phyloP scores from a whole-genome alignment of 371 early-diverging fungal species.

The Mucor sp. region DNA sequence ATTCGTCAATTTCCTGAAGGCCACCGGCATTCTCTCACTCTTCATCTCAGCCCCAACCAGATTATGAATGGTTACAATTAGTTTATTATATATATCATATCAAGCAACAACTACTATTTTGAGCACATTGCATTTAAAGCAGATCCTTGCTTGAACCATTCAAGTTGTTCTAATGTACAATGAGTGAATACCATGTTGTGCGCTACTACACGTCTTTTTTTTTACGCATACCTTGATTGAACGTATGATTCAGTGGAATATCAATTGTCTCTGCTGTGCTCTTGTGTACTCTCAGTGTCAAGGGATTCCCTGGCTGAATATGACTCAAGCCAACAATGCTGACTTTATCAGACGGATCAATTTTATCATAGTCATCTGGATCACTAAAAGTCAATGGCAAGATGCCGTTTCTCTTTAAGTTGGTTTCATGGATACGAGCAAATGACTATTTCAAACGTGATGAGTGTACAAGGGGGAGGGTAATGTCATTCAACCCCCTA shows the following conservation, averaged over 20 bases:
- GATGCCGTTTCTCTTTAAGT: slow-evolving; percentile 96
- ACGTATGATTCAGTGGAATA: slow-evolving; percentile 88
- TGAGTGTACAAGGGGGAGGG: neutral
- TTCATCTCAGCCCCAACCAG: no score
- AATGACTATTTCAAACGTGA: slow-evolving; percentile 60
- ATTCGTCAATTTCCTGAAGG: no score
- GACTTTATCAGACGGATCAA: slow-evolving; percentile 70
- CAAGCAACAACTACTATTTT: neutral
- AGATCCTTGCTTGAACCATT: slow-evolving; percentile 91
- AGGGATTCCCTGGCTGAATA: slow-evolving; percentile 68
- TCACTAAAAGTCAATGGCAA: slow-evolving; percentile 90
- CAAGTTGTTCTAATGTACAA: slow-evolving; percentile 68
- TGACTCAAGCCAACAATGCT: slow-evolving; percentile 70
- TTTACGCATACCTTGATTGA: slow-evolving; percentile 84
- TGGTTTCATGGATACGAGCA: slow-evolving; percentile 97
- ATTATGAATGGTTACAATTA: neutral
- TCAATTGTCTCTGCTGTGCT: slow-evolving; percentile 67
- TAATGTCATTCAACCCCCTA: neutral
- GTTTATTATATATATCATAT: neutral
- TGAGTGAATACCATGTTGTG: no score
- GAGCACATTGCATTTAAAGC: neutral
- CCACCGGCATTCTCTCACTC: no score
- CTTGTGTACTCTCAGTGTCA: slow-evolving; percentile 68
- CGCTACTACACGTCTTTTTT: neutral
- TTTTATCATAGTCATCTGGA: slow-evolving; percentile 83